phyloP scores from a whole-genome alignment of 345 rosid species.

The Euclidium syriacum region DNA sequence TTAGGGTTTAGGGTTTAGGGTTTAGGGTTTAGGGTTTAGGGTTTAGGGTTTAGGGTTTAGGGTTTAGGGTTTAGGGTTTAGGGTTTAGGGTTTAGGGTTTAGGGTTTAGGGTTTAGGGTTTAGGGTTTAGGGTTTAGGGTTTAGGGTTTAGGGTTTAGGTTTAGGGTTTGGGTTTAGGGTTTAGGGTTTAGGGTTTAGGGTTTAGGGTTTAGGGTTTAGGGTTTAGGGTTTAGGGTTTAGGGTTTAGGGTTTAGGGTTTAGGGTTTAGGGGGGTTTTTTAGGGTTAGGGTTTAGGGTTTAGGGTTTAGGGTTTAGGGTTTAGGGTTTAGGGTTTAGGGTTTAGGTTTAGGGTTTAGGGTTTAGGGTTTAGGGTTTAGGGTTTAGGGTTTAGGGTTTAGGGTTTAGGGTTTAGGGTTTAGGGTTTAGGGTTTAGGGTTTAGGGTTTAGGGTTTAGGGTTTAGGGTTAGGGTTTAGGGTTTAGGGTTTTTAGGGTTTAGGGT shows the following conservation, averaged over 20 bases:
- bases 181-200: neutral
- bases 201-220: neutral
- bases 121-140: neutral
- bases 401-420: slow-evolving; percentile 7
- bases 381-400: neutral
- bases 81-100: neutral
- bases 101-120: neutral
- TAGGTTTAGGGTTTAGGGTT: neutral
- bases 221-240: neutral
- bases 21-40: neutral
- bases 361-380: neutral
- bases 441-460: neutral
- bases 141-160: neutral
- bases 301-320: neutral
- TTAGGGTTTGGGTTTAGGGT: neutral
- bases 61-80: neutral
- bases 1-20: neutral
- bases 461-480: neutral
- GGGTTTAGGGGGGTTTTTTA: neutral
- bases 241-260: neutral
- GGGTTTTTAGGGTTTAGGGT: neutral
- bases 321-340: neutral
- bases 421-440: neutral
- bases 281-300: neutral
- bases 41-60: neutral